Evolutionary conservation across 169 alveolate species (phyloP).

Genomic region (Cryptosporidium meleagridis): DNA sequence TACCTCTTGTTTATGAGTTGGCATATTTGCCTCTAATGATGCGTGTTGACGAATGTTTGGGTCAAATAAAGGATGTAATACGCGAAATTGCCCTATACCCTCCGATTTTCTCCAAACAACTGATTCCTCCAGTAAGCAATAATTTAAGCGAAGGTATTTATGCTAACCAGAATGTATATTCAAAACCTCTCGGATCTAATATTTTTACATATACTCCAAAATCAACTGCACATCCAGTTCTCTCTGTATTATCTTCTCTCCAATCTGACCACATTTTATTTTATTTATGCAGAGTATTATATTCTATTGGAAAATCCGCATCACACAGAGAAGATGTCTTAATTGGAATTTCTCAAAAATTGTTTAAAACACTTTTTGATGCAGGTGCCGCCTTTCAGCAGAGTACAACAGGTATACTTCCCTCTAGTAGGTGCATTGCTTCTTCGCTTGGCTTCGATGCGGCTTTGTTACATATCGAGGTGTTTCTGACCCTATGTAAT

Average conservation of each 20-base stretch:
- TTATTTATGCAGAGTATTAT: slow-evolving; percentile 28
- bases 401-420: slow-evolving; percentile 52
- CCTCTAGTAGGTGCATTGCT: slow-evolving; percentile 48
- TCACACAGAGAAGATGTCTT: slow-evolving; percentile 71
- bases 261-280: slow-evolving; percentile 58
- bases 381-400: slow-evolving; percentile 75
- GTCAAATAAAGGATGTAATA: slow-evolving; percentile 82
- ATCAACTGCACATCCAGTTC: slow-evolving; percentile 58
- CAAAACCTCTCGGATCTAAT: slow-evolving; percentile 52
- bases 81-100: slow-evolving; percentile 82
- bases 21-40: slow-evolving; percentile 75
- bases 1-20: slow-evolving; percentile 49
- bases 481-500: slow-evolving; percentile 38
- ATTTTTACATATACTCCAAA: not conserved
- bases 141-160: not conserved
- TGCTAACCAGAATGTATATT: not conserved
- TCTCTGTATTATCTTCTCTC: slow-evolving; percentile 33
- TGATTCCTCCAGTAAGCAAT: slow-evolving; percentile 25
- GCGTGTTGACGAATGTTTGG: slow-evolving; percentile 79
- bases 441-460: slow-evolving; percentile 73
- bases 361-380: slow-evolving; percentile 55
- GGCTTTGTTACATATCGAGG: slow-evolving; percentile 61
- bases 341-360: slow-evolving; percentile 61
- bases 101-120: slow-evolving; percentile 70
- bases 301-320: slow-evolving; percentile 26